These are phyloP conservation scores for Kockiozyma suomiensis DNA, from an alignment of 805 yeast species.

Conservation along the genomic window DNA sequence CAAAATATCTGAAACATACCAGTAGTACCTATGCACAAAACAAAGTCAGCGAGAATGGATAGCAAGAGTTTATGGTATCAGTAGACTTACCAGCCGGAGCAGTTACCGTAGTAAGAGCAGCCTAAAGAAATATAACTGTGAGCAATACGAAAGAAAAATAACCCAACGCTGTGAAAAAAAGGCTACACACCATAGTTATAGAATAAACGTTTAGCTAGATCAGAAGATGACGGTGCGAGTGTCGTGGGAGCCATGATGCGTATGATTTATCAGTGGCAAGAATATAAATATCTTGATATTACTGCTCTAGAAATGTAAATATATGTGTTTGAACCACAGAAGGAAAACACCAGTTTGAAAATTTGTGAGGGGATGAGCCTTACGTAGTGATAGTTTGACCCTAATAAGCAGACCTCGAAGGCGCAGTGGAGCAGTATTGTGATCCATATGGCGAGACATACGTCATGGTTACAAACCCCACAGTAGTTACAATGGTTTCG, in stretches of 20 bases:
- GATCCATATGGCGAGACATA: no score
- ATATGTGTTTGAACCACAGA: no score
- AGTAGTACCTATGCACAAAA: conserved; percentile 18
- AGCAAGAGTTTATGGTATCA: background rate
- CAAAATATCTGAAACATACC: conserved; percentile 24
- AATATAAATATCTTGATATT: no score
- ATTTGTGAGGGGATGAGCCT: no score
- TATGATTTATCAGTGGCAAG: background rate
- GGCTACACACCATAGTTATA: background rate
- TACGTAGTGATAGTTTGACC: background rate
- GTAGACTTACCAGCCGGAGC: conserved; percentile 23
- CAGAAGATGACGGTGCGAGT: background rate
- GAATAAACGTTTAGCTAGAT: background rate
- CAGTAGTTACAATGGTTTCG: no score
- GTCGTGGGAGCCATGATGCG: background rate
- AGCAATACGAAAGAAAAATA: background rate
- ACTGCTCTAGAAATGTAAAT: no score
- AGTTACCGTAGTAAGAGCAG: conserved; percentile 22
- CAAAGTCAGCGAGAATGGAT: background rate
- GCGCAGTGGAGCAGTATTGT: background rate
- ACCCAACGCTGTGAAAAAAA: background rate
- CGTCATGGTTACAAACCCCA: background rate
- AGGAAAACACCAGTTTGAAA: no score
- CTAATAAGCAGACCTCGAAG: background rate
- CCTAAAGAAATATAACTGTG: background rate